These are phyloP conservation scores for Cystobasidium ongulense DNA, from an alignment of 768 basidiomycete species.

Conservation along the genomic window DNA sequence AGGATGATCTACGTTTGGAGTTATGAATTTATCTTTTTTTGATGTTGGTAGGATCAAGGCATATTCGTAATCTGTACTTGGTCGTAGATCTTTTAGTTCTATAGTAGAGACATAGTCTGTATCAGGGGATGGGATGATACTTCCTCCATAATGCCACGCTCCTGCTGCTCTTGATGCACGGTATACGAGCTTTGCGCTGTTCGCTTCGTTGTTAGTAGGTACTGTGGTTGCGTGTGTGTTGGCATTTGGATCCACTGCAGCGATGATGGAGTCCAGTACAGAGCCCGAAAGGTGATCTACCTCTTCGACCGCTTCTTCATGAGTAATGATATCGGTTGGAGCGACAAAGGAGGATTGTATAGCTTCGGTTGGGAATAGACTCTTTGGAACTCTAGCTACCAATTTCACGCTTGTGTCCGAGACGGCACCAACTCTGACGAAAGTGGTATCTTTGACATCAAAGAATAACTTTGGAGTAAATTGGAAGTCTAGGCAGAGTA, in stretches of 20 bases:
- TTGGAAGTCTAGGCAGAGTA: slow-evolving; percentile 51
- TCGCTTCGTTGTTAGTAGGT: neutral
- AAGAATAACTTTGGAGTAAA: slow-evolving; percentile 55
- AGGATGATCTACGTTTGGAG: slow-evolving; percentile 52
- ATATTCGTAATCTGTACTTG: slow-evolving; percentile 65
- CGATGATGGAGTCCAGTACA: neutral
- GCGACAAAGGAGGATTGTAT: slow-evolving; percentile 1
- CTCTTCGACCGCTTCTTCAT: neutral
- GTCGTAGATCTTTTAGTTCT: slow-evolving; percentile 57
- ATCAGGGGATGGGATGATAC: slow-evolving; percentile 22
- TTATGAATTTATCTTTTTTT: slow-evolving; percentile 42
- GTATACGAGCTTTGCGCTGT: slow-evolving; percentile 38
- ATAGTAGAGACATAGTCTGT: slow-evolving; percentile 45
- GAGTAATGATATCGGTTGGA: neutral
- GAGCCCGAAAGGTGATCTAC: neutral
- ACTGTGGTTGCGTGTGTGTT: slow-evolving; percentile 24
- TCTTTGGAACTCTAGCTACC: slow-evolving; percentile 54
- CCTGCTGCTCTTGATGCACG: slow-evolving; percentile 37
- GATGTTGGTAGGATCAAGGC: slow-evolving; percentile 38
- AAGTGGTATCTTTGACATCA: slow-evolving; percentile 53
- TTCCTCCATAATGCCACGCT: slow-evolving; percentile 36
- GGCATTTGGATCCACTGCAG: neutral
- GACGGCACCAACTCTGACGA: slow-evolving; percentile 64
- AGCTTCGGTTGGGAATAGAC: slow-evolving; percentile 24
- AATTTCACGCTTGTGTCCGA: slow-evolving; percentile 60